Evolutionary conservation across 805 yeast species (phyloP).

Genomic region (Lipomyces yamadae): DNA sequence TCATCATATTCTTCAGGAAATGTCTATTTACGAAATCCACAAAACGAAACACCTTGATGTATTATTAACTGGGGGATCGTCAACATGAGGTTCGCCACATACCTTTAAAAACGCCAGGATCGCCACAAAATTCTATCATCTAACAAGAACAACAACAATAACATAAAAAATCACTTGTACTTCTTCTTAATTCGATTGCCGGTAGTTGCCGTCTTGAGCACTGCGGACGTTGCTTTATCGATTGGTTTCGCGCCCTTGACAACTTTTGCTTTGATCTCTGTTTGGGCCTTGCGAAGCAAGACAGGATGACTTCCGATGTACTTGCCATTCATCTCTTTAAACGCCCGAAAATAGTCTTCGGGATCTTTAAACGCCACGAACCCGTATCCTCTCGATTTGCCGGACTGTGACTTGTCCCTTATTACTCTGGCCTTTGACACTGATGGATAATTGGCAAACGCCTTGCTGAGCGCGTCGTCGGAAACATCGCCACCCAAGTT

Average conservation of each 20-base stretch:
- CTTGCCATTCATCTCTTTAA: slow-evolving; percentile 76
- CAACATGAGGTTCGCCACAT: neutral
- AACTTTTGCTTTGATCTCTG: slow-evolving; percentile 33
- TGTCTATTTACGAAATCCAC: neutral
- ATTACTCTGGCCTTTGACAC: slow-evolving; percentile 67
- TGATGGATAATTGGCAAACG: slow-evolving; percentile 60
- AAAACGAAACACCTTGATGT: neutral
- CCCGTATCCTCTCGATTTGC: slow-evolving; percentile 69
- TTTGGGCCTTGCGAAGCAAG: slow-evolving; percentile 64
- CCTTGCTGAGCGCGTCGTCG: slow-evolving; percentile 58
- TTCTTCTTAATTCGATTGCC: neutral
- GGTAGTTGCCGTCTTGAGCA: slow-evolving; percentile 13
- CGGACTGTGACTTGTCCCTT: slow-evolving; percentile 50
- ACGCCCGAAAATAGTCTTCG: slow-evolving; percentile 70
- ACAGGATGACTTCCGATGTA: slow-evolving; percentile 77
- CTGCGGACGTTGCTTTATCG: slow-evolving; percentile 26
- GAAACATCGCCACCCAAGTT: slow-evolving; percentile 71
- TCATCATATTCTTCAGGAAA: neutral
- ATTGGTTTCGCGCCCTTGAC: slow-evolving; percentile 26
- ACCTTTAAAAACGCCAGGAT: neutral
- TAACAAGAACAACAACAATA: neutral
- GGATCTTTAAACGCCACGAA: slow-evolving; percentile 70
- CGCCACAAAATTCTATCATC: neutral
- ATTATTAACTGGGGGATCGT: neutral
- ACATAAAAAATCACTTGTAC: neutral